A percentile compares a stretch with the other conserved stretches of the same genome.
Evolutionary conservation across 768 basidiomycete species (phyloP).

Genomic region (Brasilioporus rufonigricans): DNA sequence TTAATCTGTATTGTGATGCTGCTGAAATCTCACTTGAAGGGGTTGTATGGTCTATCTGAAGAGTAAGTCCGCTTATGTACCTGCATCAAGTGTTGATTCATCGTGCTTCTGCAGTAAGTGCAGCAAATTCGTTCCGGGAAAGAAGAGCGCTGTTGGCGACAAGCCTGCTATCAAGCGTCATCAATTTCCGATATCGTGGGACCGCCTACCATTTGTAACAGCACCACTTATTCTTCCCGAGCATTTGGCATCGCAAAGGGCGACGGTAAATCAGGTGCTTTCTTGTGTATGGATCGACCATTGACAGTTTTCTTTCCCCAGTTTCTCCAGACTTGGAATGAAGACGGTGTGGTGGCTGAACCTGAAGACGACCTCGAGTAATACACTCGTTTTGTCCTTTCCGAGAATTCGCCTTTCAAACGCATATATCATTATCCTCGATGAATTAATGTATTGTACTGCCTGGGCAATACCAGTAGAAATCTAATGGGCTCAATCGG

Average conservation of each 20-base stretch:
- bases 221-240: slow-evolving; percentile 56
- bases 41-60: slow-evolving; percentile 81
- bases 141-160: slow-evolving; percentile 90
- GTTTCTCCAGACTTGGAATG: slow-evolving; percentile 81
- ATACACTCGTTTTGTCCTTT: slow-evolving; percentile 1
- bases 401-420: not conserved
- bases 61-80: slow-evolving; percentile 56
- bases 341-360: slow-evolving; percentile 72
- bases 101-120: slow-evolving; percentile 67
- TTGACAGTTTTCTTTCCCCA: slow-evolving; percentile 26
- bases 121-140: slow-evolving; percentile 78
- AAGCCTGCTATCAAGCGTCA: slow-evolving; percentile 66
- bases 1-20: slow-evolving; percentile 84
- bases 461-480: slow-evolving; percentile 6
- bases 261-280: slow-evolving; percentile 48
- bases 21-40: slow-evolving; percentile 83
- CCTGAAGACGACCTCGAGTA: slow-evolving; percentile 47
- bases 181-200: slow-evolving; percentile 66
- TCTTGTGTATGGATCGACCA: not conserved
- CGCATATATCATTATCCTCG: slow-evolving; percentile 28
- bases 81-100: not conserved
- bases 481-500: slow-evolving; percentile 12
- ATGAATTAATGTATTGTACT: slow-evolving; percentile 30
- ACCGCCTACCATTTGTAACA: slow-evolving; percentile 66
- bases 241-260: slow-evolving; percentile 62